Base-by-base conservation (phyloP, 2,329 filamentous ascomycete genomes). In the Fusarium aywerte region DNA sequence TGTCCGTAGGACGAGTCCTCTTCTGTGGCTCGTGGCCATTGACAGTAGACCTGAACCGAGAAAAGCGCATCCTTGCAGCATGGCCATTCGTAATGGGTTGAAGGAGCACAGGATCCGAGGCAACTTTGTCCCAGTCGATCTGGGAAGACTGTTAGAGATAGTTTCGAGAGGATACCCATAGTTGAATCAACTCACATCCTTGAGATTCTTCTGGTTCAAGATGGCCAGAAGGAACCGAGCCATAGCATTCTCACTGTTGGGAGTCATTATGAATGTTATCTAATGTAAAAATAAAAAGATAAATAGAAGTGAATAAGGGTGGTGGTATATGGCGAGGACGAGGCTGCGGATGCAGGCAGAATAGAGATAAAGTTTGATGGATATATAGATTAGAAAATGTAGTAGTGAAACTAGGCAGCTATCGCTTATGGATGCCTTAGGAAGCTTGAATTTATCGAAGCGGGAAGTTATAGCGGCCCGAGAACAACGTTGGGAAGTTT, bases 41-140 rank as follows among this genome's bases (percentile, higher is more conserved):
- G 71, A 87, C 80, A 12, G 81, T 76, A 11, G 78, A 72, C 27
- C 79, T 77, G 72, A 87, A 87, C 33, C 86, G 81, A 15, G 84
- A 83, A 74, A 83, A 88, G 54, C 86, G 80, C 86, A 88, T 88
- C 45, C 86, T 83, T 31, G 86, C 86, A 29, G 86, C 86, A 74
- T 88, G 86, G 42, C 86, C 86, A 70, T 88, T 88, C 64, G 84
- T 82, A 60, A 88, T 87, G 68, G 82, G 79, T 48, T 86, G 80
- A 23, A 81, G 65, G 11, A 88, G 79, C 45, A 85, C 80, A 20
- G 85, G 84, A 61, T 87, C 83, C 33, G 79, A 75, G 52, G 86
- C 86, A 42, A 88, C 86, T 72, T 81, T 76, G 62, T 84, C 83
- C 86, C 86, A 88, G 73, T 88, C 83, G 70, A 88, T 86, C 86